These are phyloP conservation scores for Cyberlindnera americana DNA, from an alignment of 805 yeast species.

Conservation along the genomic window DNA sequence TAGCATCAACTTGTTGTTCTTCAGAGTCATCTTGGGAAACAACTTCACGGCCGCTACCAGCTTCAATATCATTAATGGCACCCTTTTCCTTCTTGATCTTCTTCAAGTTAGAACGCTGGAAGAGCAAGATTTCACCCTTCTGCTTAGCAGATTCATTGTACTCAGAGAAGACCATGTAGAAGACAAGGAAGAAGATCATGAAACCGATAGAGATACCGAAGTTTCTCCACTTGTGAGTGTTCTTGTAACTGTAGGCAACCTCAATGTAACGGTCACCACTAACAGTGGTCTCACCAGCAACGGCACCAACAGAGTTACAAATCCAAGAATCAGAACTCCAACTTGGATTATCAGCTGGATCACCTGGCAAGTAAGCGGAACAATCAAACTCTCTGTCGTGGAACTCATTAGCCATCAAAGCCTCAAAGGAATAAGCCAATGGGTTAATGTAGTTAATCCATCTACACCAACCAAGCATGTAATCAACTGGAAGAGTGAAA, in stretches of 20 bases:
- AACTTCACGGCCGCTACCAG: constrained; percentile 29
- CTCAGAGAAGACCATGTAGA: constrained; percentile 55
- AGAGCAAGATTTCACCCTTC: constrained; percentile 68
- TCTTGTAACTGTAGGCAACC: constrained; percentile 40
- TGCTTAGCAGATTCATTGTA: constrained; percentile 58
- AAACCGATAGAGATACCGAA: constrained; percentile 60
- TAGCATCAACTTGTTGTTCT: constrained; percentile 25
- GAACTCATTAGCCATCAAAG: constrained; percentile 57
- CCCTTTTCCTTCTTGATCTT: constrained; percentile 41
- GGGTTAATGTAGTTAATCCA: constrained; percentile 65
- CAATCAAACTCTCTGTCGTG: constrained; percentile 44
- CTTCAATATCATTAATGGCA: constrained; percentile 25
- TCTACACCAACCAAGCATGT: constrained; percentile 61
- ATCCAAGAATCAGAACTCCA: constrained; percentile 33
- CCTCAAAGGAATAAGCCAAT: constrained; percentile 53
- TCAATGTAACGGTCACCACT: constrained; percentile 49
- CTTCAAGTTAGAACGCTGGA: constrained; percentile 46
- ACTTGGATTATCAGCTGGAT: constrained; percentile 25
- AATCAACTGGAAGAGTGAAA: constrained; percentile 52
- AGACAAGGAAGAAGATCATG: constrained; percentile 47
- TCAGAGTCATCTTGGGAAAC: constrained; percentile 20
- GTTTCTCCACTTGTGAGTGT: constrained; percentile 58
- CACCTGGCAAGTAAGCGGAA: constrained; percentile 44
- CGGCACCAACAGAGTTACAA: constrained; percentile 56
- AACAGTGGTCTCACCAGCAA: constrained; percentile 47